Conservation (phyloP, 1,284 basidiomycete genomes). For the Pseudozyma hubeiensis region DNA sequence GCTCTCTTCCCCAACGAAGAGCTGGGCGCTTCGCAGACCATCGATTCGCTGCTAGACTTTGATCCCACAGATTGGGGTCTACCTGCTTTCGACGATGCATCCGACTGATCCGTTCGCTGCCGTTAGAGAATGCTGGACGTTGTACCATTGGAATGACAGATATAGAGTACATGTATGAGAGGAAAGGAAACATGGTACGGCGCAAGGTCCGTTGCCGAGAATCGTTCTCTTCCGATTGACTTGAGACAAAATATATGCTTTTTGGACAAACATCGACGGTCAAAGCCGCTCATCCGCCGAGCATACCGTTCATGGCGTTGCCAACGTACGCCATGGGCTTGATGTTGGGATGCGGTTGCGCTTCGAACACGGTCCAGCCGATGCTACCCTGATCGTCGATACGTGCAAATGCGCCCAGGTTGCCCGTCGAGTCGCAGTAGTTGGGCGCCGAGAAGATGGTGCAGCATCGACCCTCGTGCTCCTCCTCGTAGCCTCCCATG, state of each 20-base stretch:
- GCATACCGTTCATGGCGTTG: constrained; percentile 58
- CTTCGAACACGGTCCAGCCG: constrained; percentile 82
- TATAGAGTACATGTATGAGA: constrained; percentile 12
- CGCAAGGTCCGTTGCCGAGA: no score
- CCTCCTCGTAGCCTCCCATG: constrained; percentile 85
- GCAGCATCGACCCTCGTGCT: constrained; percentile 88
- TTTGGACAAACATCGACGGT: no score
- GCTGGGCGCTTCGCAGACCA: constrained; percentile 58
- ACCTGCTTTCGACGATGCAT: constrained; percentile 53
- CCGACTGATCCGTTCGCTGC: no score
- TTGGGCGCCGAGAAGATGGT: constrained; percentile 75
- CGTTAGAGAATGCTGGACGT: background rate
- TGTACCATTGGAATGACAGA: constrained; percentile 2
- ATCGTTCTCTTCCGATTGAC: no score
- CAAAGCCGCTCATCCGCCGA: constrained; percentile 28
- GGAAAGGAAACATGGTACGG: background rate
- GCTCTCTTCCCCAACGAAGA: constrained; percentile 47
- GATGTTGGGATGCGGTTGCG: constrained; percentile 86
- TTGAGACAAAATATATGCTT: no score
- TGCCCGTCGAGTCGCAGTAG: constrained; percentile 69
- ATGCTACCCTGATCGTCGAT: constrained; percentile 83
- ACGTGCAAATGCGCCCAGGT: constrained; percentile 71
- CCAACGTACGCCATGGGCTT: constrained; percentile 87
- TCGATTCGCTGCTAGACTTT: constrained; percentile 63
- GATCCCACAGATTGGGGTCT: constrained; percentile 64